Evolutionary conservation across 768 basidiomycete genomes (phyloP), one percentile per base, ranked within the genome.

Genomic region (Pleurotus sapidus): DNA sequence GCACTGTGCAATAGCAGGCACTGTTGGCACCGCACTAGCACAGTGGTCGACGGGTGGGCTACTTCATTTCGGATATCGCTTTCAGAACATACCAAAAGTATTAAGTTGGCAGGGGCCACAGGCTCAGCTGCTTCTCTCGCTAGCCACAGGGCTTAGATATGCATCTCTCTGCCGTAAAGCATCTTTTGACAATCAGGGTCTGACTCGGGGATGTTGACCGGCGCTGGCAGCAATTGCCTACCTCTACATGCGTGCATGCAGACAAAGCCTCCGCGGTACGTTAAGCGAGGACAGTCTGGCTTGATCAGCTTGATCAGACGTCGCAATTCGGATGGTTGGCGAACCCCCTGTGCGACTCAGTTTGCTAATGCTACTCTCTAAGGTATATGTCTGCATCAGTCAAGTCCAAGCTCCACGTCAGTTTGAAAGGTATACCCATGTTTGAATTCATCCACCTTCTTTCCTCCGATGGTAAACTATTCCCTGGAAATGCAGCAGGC

Each of bases 131-230:
- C 30, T 34, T 34, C 30, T 34, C 30, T 34, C 9, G 30, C 30
- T 34, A 34, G 30, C 30, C 30, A 34, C 30, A 34, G 30, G 30
- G 30, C 30, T 34, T 34, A 34, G 30, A 34, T 34, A 34, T 34
- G 38, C 39, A 30, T 38, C 27, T 54, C 17, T 42, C 34, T 54
- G 39, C 51, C 51, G 51, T 54, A 42, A 54, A 17, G 7, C 15
- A 39, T 42, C 17, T 40, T 54, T 17, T 15, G 17, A 15, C 4
- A 25, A 30, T 25, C 25, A 54, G 38, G 39, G 51, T 37, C 15
- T 25, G 34, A 20, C n/a, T 54, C 39, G 51, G 51, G 51, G 51
- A 54, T 54, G 51, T 42, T 18, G 51, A 42, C 51, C 51, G 51
- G 51, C 23, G 39, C 18, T 23, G 51, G 37, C n/a, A 42, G 15